Evolutionary conservation across 805 yeast genomes (phyloP), one percentile per base, ranked within the genome.

Genomic region (Sungouiozyma ichnusensis): DNA sequence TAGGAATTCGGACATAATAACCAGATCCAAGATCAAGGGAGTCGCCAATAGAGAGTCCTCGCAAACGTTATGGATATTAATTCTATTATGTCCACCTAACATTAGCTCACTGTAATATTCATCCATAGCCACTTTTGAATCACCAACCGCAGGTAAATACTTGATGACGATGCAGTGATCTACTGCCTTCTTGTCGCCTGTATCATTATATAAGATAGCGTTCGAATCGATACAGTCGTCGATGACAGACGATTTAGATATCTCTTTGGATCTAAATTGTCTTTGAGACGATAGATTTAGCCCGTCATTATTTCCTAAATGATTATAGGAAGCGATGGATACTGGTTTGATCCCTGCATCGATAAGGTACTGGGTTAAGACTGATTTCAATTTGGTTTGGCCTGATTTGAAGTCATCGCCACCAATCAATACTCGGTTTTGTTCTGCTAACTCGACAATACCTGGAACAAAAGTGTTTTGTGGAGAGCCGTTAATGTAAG

Each of bases 391-490:
- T 69, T 88, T 88, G 46, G 97, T 88, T 71, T 88, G 97, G 46
- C 97, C 97, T 54, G 88, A 77, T 73, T 88, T 88, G 75, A 88
- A 88, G 67, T 88, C 97, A 65, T 88, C 97, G 55, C 97, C 97
- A 44, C 95, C 97, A 57, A 88, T 87, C 61, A 81, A 85, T 29
- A 83, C 67, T 49, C 74, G 66, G 63, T 85, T 61, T 54, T 72
- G 60, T 65, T 87, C 95, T 38, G 97, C 94, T 52, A 88, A 76
- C 65, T 86, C 87, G 58, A 90, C 74, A 48, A 82, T 84, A 51
- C 97, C 97, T 17, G 97, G 97, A 43, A 86, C 95, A 68, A 90
- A 88, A 41, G 97, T 90, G 72, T 88, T 88, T 69, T 88, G 97
- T 41, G 97, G 97, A 34, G 96, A 86, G 37, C 97, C 97, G 58